Conservation (phyloP, 129 eudicot genomes). For the Lactuca sativa region DNA sequence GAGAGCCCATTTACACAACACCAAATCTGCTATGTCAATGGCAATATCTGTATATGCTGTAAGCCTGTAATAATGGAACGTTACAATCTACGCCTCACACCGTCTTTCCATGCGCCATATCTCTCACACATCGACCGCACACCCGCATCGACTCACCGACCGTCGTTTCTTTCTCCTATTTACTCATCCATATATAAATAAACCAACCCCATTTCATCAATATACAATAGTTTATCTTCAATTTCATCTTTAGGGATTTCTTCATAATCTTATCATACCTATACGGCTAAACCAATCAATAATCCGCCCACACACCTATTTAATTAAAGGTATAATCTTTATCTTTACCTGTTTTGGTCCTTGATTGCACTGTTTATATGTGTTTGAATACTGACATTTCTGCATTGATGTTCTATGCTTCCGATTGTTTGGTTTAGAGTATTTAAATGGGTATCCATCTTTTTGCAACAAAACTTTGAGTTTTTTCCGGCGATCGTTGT, state of each 20-base stretch:
- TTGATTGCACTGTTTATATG: conserved; percentile 19
- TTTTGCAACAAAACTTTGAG: conserved; percentile 9
- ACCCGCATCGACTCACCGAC: conserved; percentile 29
- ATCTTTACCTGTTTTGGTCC: background rate
- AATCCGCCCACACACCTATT: conserved; percentile 11
- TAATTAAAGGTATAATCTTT: conserved; percentile 27
- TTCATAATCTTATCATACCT: conserved; percentile 21
- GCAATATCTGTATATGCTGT: background rate
- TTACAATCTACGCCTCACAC: conserved; percentile 34
- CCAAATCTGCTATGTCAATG: background rate
- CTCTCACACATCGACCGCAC: conserved; percentile 23
- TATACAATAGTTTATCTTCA: conserved; percentile 18
- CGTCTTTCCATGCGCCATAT: conserved; percentile 37
- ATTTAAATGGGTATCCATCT: background rate
- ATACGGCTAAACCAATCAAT: conserved; percentile 24
- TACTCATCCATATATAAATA: conserved; percentile 24
- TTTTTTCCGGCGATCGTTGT: conserved; percentile 23
- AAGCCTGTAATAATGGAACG: conserved; percentile 11
- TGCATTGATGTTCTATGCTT: conserved; percentile 18
- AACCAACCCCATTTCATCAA: conserved; percentile 26
- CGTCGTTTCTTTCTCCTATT: conserved; percentile 18
- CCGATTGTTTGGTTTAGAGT: conserved; percentile 7
- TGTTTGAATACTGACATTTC: conserved; percentile 22
- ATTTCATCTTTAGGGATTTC: conserved; percentile 22
- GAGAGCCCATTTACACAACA: conserved; percentile 7